phyloP scores from a whole-genome alignment of 148 eudicot species.

The Chenopodium suecicum region DNA sequence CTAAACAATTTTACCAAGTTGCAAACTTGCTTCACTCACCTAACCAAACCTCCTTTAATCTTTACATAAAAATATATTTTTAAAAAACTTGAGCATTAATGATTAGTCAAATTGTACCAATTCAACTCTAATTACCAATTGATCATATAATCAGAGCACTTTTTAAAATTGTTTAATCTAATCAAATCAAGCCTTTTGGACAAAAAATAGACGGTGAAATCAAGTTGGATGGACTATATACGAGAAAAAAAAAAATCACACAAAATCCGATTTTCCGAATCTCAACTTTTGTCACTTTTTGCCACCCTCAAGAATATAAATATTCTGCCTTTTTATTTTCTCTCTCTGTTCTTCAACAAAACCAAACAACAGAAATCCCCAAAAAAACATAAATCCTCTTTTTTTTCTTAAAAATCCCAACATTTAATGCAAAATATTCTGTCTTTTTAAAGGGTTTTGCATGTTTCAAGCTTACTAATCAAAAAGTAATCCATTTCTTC shows the following conservation, averaged over 20 bases:
- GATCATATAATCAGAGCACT: background rate
- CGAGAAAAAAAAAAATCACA: constrained; percentile 29
- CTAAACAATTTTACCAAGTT: constrained; percentile 6
- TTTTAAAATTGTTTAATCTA: constrained; percentile 3
- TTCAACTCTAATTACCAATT: constrained; percentile 7
- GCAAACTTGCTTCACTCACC: background rate
- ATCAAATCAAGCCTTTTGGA: constrained; percentile 20
- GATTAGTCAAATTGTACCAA: constrained; percentile 8
- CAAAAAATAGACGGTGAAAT: constrained; percentile 21
- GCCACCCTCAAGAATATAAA: constrained; percentile 7
- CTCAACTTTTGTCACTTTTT: constrained; percentile 36
- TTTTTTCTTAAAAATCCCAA: constrained; percentile 18
- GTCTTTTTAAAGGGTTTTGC: background rate
- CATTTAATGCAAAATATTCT: constrained; percentile 15
- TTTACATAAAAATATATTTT: too few relatives aligned
- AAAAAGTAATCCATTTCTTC: constrained; percentile 2
- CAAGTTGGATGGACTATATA: constrained; percentile 34
- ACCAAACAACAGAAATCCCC: constrained; percentile 1
- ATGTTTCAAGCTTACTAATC: background rate
- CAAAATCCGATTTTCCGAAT: constrained; percentile 39
- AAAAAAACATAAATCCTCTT: too few relatives aligned
- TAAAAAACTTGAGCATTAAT: too few relatives aligned
- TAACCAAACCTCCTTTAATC: background rate
- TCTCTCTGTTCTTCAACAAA: constrained; percentile 11
- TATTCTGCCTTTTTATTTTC: background rate